phyloP scores from a whole-genome alignment of 805 yeast species.

The Cephaloascus albidus region DNA sequence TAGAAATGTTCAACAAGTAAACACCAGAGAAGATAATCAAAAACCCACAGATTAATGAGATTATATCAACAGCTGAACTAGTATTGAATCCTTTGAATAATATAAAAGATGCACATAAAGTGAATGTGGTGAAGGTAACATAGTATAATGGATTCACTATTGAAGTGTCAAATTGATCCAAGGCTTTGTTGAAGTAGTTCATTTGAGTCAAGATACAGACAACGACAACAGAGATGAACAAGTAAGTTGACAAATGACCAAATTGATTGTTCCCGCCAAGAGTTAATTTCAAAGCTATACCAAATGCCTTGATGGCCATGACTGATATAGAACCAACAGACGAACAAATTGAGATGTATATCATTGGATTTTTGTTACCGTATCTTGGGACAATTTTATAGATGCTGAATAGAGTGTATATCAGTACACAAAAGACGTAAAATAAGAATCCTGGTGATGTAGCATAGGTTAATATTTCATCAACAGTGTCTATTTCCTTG shows the following conservation, averaged over 20 bases:
- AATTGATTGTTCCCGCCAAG: constrained; percentile 82
- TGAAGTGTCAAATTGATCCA: constrained; percentile 88
- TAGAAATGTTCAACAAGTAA: constrained; percentile 67
- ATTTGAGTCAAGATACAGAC: constrained; percentile 83
- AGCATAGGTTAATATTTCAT: constrained; percentile 77
- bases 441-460: constrained; percentile 66
- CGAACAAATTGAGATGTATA: constrained; percentile 83
- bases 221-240: constrained; percentile 69
- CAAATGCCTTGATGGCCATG: constrained; percentile 89
- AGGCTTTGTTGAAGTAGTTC: constrained; percentile 90
- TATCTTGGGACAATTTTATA: constrained; percentile 74
- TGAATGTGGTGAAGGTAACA: constrained; percentile 85
- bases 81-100: constrained; percentile 84
- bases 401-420: constrained; percentile 69
- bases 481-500: constrained; percentile 79
- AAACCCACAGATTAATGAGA: constrained; percentile 78
- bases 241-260: constrained; percentile 73
- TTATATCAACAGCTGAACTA: constrained; percentile 66
- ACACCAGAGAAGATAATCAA: constrained; percentile 84
- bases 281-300: constrained; percentile 82
- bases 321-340: constrained; percentile 86
- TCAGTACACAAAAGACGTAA: constrained; percentile 53
- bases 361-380: constrained; percentile 78
- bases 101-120: constrained; percentile 78
- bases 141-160: constrained; percentile 87